Conservation (phyloP, 202 grass and related monocot genomes). For the Panicum virgatum region DNA sequence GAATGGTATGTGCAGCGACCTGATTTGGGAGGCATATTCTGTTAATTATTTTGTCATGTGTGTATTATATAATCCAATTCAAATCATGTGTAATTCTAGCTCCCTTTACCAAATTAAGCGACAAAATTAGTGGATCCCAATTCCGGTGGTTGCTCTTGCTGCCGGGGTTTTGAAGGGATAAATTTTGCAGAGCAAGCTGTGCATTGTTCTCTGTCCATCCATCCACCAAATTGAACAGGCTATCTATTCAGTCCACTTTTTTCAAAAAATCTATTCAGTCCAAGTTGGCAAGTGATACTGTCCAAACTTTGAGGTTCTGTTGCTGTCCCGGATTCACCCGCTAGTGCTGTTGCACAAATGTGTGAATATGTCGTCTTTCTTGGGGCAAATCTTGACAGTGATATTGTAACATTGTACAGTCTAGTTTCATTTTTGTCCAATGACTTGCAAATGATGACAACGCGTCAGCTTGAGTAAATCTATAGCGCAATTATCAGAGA, state of each 20-base stretch:
- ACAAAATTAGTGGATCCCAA: neutral
- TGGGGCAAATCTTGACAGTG: neutral
- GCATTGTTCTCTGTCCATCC: neutral
- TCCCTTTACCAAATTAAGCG: neutral
- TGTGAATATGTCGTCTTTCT: neutral
- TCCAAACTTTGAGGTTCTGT: neutral
- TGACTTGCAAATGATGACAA: neutral
- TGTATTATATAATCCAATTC: neutral
- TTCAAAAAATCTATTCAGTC: too few species aligned
- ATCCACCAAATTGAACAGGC: neutral
- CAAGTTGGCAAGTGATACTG: neutral
- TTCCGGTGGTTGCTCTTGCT: neutral
- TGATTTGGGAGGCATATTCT: neutral
- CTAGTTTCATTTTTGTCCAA: neutral
- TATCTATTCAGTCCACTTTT: too few species aligned
- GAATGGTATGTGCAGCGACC: neutral
- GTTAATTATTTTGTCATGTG: conserved; percentile 1
- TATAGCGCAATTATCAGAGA: neutral
- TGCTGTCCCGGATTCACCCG: neutral
- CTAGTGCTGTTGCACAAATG: neutral
- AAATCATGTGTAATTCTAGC: conserved; percentile 5
- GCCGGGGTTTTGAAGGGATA: neutral
- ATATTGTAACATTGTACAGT: neutral
- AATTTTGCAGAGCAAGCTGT: neutral
- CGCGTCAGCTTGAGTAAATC: neutral